Evolutionary conservation across 1,284 basidiomycete species (phyloP), one percentile per base, ranked within the genome.

Genomic region (Neolentinus lepideus): DNA sequence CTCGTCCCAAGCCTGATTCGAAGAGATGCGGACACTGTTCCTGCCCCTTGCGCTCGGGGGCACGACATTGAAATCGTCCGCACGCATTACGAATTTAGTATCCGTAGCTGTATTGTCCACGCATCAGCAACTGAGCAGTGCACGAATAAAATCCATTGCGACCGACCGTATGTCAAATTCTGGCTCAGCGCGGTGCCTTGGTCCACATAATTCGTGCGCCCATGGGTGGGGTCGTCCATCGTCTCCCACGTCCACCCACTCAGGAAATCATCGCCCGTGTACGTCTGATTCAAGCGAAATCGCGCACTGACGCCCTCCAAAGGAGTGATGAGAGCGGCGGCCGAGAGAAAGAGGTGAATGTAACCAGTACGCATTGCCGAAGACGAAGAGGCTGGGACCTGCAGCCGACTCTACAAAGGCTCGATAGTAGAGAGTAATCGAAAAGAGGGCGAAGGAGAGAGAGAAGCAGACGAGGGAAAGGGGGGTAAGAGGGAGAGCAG

Each of bases 161-260:
- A n/a, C n/a, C n/a, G n/a, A n/a, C 76, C 72, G 56, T 64, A 75
- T 1, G 79, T 69, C 16, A 81, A 67, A 54, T 78, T 78, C 0
- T 61, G 59, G 3, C 52, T 46, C 14, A 67, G 53, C 0, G 80
- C 76, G 6, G 73, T 71, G 12, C 51, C 43, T 58, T 72, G 61
- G 60, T 75, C 68, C 26, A 81, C 71, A 57, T 77, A 84, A 67
- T 83, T 78, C 52, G 79, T 78, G 54, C 75, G 69, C 11, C 81
- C 81, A 61, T 81, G 75, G 0, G 81, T 83, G 1, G 80, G 81
- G 63, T 84, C 81, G 56, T 74, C 62, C 27, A 67, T 58, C 14
- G 72, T 77, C 58, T 77, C 69, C 75, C 77, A 83, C 1, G 61
- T 65, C 69, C 76, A 83, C 2, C 58, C 60, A n/a, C 70, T 54